phyloP scores from a whole-genome alignment of 306 rosid species.

The Vigna mungo region DNA sequence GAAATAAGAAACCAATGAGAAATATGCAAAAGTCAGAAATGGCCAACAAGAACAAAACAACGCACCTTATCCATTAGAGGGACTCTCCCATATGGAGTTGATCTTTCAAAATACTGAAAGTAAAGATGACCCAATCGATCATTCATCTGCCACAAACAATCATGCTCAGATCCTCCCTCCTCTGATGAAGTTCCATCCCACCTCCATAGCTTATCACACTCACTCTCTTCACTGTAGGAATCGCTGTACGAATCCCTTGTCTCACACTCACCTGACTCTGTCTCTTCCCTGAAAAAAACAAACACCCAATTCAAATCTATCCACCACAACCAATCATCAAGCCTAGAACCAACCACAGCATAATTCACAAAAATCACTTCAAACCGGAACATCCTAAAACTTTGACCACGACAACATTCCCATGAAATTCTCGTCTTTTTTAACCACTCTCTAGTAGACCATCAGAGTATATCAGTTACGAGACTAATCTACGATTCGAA shows the following conservation, averaged over 20 bases:
- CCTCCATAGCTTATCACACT: slow-evolving; percentile 81
- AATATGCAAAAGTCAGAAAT: slow-evolving; percentile 13
- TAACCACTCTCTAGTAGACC: no score
- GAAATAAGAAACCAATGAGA: not conserved
- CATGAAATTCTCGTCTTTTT: not conserved
- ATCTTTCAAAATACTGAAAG: slow-evolving; percentile 78
- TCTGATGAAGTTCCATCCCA: slow-evolving; percentile 87
- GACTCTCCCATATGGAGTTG: slow-evolving; percentile 86
- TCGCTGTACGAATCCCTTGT: slow-evolving; percentile 84
- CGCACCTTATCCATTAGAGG: slow-evolving; percentile 91
- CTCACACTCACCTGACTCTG: slow-evolving; percentile 79
- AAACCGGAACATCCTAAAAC: not conserved
- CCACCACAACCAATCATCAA: slow-evolving; percentile 17
- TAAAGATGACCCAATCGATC: slow-evolving; percentile 72
- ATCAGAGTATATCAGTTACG: no score
- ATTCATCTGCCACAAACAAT: slow-evolving; percentile 52
- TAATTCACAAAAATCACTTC: slow-evolving; percentile 26
- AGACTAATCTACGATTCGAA: no score
- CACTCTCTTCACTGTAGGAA: slow-evolving; percentile 82
- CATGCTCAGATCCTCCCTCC: slow-evolving; percentile 81
- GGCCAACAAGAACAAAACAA: not conserved
- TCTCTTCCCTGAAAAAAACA: slow-evolving; percentile 67
- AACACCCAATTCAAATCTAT: slow-evolving; percentile 19
- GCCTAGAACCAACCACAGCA: not conserved
- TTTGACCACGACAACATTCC: slow-evolving; percentile 12